Conservation (phyloP, 2,329 filamentous ascomycete species). For the Cadophora luteo-olivacea region DNA sequence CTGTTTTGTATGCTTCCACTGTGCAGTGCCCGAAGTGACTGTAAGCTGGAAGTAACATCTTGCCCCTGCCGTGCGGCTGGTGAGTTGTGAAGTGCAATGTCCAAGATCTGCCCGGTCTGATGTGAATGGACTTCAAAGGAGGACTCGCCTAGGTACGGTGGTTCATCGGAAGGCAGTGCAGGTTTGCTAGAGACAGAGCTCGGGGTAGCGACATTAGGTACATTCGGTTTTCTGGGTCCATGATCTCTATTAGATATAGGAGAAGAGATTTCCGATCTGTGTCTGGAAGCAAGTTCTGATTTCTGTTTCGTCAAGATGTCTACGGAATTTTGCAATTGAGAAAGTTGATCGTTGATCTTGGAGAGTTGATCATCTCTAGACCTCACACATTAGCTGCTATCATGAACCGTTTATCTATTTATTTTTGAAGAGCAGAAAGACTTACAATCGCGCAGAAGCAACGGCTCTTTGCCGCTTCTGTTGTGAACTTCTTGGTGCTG, state of each 20-base stretch:
- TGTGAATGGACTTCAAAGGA: slow-evolving; percentile 30
- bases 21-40: background rate
- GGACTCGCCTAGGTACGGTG: slow-evolving; percentile 25
- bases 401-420: too few relatives aligned
- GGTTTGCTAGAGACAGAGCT: slow-evolving; percentile 1
- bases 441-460: slow-evolving; percentile 15
- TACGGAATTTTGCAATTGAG: slow-evolving; percentile 14
- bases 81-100: slow-evolving; percentile 21
- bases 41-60: slow-evolving; percentile 23
- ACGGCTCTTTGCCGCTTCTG: slow-evolving; percentile 19
- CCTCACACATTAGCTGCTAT: background rate
- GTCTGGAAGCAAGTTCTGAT: background rate
- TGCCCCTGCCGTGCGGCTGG: slow-evolving; percentile 10
- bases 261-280: background rate
- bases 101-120: slow-evolving; percentile 25
- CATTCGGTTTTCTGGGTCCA: background rate
- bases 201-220: background rate
- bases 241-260: slow-evolving; percentile 4
- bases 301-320: slow-evolving; percentile 16
- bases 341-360: slow-evolving; percentile 19
- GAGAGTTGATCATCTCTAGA: slow-evolving; percentile 19
- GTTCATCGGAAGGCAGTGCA: background rate
- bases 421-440: background rate
- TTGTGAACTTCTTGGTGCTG: slow-evolving; percentile 7
- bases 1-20: background rate